Evolutionary conservation across 257 asterid genomes (phyloP), one percentile per base, ranked within the genome.

Genomic region (Primulina tabacum): DNA sequence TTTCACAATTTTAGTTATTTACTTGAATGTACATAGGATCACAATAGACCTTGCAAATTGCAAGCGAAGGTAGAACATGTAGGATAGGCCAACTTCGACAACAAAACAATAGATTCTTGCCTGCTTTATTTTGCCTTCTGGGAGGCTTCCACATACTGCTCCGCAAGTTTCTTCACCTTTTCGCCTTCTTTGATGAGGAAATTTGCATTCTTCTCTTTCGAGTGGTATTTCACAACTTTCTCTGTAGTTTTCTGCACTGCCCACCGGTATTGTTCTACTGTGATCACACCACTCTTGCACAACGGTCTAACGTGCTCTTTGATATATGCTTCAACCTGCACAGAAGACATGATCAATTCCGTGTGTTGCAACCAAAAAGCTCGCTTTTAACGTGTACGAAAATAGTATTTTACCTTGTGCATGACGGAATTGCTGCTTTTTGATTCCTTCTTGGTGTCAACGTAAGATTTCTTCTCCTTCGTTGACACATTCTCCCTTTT

Each of bases 161-260:
- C 92, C 0, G 99, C 99, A 18, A 94, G 89, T 77, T 86, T 94
- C 90, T 91, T 94, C 77, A 94, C 96, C 70, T 86, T 94, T 60
- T 94, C 96, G 30, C 99, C 97, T 87, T 91, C 99, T 80, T 87
- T 94, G 79, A 94, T 87, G 70, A 94, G 96, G 73, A 94, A 94
- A 82, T 88, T 89, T 6, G 99, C 99, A 30, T 80, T 88, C 63
- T 81, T 89, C 75, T 86, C 97, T 84, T 88, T 89, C 0, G 92
- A 77, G 77, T 94, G 99, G 75, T 84, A 89, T 78, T 89, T 94
- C 97, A 91, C 85, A 32, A 94, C 97, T 75, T 94, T 94, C 84
- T 94, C 99, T 65, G 93, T 86, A 7, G 99, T 89, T 84, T 87
- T 94, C 71, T 83, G 89, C 69, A 94, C 96, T 2, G 99, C 95